These are phyloP conservation scores for Exophiala bonariae DNA, from an alignment of 2,329 filamentous ascomycete genomes.

Conservation along the genomic window DNA sequence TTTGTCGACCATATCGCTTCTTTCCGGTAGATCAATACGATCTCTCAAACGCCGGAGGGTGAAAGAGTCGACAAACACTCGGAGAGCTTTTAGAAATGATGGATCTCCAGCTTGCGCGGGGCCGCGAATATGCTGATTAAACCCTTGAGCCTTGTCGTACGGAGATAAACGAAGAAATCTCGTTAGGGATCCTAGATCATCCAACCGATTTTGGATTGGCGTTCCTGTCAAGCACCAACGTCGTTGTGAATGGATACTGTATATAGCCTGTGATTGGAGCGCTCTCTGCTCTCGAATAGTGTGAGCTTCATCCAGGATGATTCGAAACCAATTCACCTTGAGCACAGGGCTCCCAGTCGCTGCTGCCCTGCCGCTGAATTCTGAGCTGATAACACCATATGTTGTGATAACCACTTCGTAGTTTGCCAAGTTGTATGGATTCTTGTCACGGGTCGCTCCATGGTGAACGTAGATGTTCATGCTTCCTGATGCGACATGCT, in stretches of 20 bases:
- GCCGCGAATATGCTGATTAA: slow-evolving; percentile 75
- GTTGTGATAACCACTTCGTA: slow-evolving; percentile 90
- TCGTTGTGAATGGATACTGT: slow-evolving; percentile 73
- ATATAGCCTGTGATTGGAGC: slow-evolving; percentile 80
- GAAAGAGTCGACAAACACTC: slow-evolving; percentile 89
- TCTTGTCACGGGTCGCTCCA: slow-evolving; percentile 71
- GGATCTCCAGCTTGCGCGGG: slow-evolving; percentile 87
- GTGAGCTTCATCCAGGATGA: slow-evolving; percentile 93
- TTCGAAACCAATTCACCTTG: slow-evolving; percentile 85
- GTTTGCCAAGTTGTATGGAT: slow-evolving; percentile 65
- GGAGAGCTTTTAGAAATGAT: slow-evolving; percentile 78
- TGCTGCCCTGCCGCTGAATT: slow-evolving; percentile 60
- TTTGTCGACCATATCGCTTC: slow-evolving; percentile 69
- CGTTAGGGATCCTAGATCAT: slow-evolving; percentile 83
- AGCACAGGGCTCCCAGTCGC: slow-evolving; percentile 61
- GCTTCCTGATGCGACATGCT: slow-evolving; percentile 67
- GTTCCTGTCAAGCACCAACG: slow-evolving; percentile 98
- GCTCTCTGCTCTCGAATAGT: slow-evolving; percentile 85
- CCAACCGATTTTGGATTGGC: slow-evolving; percentile 88
- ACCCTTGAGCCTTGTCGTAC: slow-evolving; percentile 76
- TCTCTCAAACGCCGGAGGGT: slow-evolving; percentile 90
- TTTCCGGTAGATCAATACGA: slow-evolving; percentile 76
- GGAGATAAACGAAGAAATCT: slow-evolving; percentile 82
- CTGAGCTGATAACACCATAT: slow-evolving; percentile 82
- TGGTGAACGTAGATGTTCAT: slow-evolving; percentile 84